Conservation (phyloP, 306 rosid genomes). For the Senna siamea region DNA sequence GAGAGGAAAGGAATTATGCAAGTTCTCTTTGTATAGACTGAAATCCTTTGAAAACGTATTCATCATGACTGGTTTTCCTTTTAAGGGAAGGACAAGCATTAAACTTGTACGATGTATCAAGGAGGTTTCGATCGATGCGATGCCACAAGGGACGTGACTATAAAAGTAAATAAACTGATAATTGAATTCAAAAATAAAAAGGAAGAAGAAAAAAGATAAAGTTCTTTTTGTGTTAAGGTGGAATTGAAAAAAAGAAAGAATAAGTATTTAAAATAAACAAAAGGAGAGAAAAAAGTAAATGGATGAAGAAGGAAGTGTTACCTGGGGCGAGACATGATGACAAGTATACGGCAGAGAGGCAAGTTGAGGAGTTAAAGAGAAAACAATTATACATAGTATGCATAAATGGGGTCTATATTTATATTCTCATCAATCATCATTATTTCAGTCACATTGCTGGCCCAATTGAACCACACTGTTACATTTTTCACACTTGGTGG, state of each 20-base stretch:
- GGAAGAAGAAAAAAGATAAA: background rate
- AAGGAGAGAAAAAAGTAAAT: background rate
- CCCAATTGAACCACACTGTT: background rate
- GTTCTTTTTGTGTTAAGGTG: background rate
- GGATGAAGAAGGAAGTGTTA: constrained; percentile 3
- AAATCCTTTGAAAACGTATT: background rate
- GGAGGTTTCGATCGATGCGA: constrained; percentile 4
- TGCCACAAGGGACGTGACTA: constrained; percentile 1
- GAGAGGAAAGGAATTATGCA: too few relatives aligned
- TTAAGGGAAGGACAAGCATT: background rate
- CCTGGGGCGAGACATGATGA: constrained; percentile 43
- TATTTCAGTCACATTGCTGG: constrained; percentile 50
- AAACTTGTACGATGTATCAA: background rate
- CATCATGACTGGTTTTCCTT: constrained; percentile 1
- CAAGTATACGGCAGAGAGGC: constrained; percentile 34
- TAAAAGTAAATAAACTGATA: background rate
- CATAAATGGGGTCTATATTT: constrained; percentile 22
- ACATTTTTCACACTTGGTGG: background rate
- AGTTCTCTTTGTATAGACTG: background rate
- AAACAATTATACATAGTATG: constrained; percentile 24
- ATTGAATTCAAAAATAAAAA: background rate
- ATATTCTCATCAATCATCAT: constrained; percentile 40
- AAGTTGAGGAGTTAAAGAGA: constrained; percentile 39
- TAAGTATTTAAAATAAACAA: background rate
- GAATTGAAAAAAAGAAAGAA: background rate